A percentile compares a stretch with the other conserved stretches of the same genome.
These are phyloP conservation scores for Euphorbia pulcherrima DNA, from an alignment of 345 rosid species.

Conservation along the genomic window DNA sequence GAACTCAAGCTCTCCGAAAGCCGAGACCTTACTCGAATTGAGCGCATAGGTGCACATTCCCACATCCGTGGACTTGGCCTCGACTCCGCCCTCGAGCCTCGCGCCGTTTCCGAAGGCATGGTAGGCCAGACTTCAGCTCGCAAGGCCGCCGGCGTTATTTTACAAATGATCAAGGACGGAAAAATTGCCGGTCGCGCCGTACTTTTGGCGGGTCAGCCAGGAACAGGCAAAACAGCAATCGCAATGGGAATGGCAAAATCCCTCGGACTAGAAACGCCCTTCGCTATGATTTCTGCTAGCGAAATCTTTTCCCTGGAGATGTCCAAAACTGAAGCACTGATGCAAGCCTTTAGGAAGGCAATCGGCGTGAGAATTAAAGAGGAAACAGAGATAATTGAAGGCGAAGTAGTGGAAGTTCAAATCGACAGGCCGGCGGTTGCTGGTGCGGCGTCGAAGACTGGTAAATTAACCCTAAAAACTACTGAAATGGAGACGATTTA, in stretches of 20 bases:
- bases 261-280: slow-evolving; percentile 87
- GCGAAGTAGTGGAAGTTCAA: slow-evolving; percentile 88
- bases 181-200: slow-evolving; percentile 89
- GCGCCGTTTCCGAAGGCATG: slow-evolving; percentile 87
- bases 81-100: slow-evolving; percentile 81
- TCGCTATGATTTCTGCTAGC: slow-evolving; percentile 82
- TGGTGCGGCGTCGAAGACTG: slow-evolving; percentile 82
- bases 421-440: slow-evolving; percentile 76
- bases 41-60: slow-evolving; percentile 93
- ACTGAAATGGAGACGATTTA: slow-evolving; percentile 95
- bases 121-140: slow-evolving; percentile 78
- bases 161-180: slow-evolving; percentile 86
- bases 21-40: slow-evolving; percentile 85
- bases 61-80: slow-evolving; percentile 93
- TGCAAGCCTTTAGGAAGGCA: slow-evolving; percentile 76
- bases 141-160: slow-evolving; percentile 90
- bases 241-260: slow-evolving; percentile 99
- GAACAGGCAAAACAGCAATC: slow-evolving; percentile 92
- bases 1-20: slow-evolving; percentile 72
- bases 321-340: slow-evolving; percentile 92
- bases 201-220: slow-evolving; percentile 91
- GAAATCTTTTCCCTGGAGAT: slow-evolving; percentile 89
- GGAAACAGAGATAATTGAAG: slow-evolving; percentile 84
- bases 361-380: slow-evolving; percentile 92
- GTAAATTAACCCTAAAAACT: slow-evolving; percentile 85